These are phyloP conservation scores for Aspergillus sp. DNA, from an alignment of 2,329 filamentous ascomycete species.

Conservation along the genomic window DNA sequence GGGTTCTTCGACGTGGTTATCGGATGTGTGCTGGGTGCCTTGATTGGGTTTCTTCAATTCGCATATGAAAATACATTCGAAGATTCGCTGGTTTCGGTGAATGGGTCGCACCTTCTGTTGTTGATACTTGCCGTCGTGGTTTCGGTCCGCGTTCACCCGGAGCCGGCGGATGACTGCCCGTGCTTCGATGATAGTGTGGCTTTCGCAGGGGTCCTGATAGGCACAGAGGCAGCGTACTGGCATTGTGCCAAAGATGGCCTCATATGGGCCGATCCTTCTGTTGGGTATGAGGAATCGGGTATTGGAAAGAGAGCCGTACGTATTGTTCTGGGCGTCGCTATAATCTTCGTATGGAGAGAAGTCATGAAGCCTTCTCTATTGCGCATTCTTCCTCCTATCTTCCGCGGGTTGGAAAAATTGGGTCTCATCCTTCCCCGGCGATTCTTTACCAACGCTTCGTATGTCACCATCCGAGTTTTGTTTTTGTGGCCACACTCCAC, in stretches of 20 bases:
- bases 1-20: slow-evolving; percentile 86
- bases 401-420: slow-evolving; percentile 71
- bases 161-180: slow-evolving; percentile 92
- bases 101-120: slow-evolving; percentile 56
- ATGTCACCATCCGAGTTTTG: slow-evolving; percentile 14
- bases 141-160: slow-evolving; percentile 81
- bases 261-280: slow-evolving; percentile 48
- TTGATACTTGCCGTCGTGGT: slow-evolving; percentile 60
- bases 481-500: background rate
- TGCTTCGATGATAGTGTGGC: slow-evolving; percentile 95
- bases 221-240: slow-evolving; percentile 75
- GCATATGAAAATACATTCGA: slow-evolving; percentile 55
- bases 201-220: slow-evolving; percentile 84
- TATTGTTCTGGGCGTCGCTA: slow-evolving; percentile 68
- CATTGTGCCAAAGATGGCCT: slow-evolving; percentile 58
- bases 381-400: slow-evolving; percentile 70
- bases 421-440: slow-evolving; percentile 75
- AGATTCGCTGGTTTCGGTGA: slow-evolving; percentile 58
- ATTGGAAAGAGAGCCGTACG: slow-evolving; percentile 56
- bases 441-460: slow-evolving; percentile 84
- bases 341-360: slow-evolving; percentile 85
- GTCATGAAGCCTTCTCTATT: slow-evolving; percentile 78
- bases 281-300: slow-evolving; percentile 59
- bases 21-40: slow-evolving; percentile 67
- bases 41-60: slow-evolving; percentile 51